Conservation (phyloP, 2,329 filamentous ascomycete genomes). For the Eutypa lata region DNA sequence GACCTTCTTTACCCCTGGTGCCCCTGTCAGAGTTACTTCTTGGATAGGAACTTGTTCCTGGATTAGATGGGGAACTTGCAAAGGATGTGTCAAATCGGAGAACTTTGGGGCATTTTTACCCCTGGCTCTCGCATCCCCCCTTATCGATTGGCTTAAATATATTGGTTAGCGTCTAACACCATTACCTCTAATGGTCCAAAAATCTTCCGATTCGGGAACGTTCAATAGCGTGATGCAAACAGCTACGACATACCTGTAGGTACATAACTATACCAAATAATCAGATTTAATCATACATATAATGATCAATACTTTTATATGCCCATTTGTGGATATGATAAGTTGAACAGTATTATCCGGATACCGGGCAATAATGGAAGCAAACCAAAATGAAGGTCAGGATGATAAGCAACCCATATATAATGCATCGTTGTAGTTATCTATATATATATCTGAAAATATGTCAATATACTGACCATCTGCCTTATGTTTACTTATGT, state of each 20-base stretch:
- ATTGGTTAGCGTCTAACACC: neutral
- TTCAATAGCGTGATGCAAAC: neutral
- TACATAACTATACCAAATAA: no score
- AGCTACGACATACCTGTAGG: no score
- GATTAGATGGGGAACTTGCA: neutral
- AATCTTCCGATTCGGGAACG: neutral
- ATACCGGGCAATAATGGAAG: no score
- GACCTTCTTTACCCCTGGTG: neutral
- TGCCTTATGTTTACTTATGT: neutral
- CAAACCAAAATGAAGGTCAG: no score
- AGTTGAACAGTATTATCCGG: no score
- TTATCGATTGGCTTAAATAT: neutral
- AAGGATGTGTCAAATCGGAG: neutral
- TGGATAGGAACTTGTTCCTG: neutral
- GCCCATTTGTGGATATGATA: no score
- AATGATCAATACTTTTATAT: no score
- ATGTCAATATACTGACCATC: no score
- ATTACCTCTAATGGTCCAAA: neutral
- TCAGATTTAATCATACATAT: no score
- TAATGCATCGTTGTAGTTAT: no score
- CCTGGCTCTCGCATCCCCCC: neutral
- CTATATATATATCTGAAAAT: neutral
- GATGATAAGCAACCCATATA: no score
- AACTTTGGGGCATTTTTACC: neutral
- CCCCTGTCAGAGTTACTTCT: neutral